phyloP scores from a whole-genome alignment of 108 stramenopile species.

The Skeletonema costatum region DNA sequence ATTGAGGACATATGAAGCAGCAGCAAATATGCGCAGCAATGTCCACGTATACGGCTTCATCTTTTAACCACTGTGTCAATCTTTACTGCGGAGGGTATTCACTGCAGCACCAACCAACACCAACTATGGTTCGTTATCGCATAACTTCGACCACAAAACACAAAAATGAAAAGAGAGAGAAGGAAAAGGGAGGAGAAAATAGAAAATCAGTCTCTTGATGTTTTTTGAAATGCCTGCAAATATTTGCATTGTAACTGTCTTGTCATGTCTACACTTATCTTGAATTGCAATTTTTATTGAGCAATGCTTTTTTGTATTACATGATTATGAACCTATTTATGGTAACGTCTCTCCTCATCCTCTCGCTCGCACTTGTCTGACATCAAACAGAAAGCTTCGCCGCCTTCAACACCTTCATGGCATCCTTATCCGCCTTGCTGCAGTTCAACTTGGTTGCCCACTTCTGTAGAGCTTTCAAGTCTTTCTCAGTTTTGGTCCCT shows the following conservation, averaged over 20 bases:
- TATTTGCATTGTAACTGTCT: no score
- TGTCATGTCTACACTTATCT: no score
- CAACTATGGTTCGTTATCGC: no score
- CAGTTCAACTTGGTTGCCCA: conserved; percentile 82
- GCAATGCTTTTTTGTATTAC: not conserved
- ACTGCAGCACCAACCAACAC: not conserved
- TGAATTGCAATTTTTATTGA: no score
- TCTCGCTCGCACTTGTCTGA: not conserved
- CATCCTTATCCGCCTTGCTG: conserved; percentile 83
- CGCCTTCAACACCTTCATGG: conserved; percentile 81
- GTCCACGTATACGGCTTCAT: not conserved
- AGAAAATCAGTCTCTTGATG: no score
- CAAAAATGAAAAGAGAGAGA: no score
- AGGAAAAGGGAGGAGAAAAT: no score
- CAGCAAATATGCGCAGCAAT: not conserved
- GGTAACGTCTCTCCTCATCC: not conserved
- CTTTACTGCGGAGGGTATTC: not conserved
- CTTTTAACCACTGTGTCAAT: not conserved
- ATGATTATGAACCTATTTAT: conserved; percentile 4
- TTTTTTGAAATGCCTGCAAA: no score
- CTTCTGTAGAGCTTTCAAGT: conserved; percentile 69
- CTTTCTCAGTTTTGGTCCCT: conserved; percentile 75
- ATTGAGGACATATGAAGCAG: not conserved
- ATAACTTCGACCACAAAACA: no score
- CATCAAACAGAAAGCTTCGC: conserved; percentile 13